Evolutionary conservation across 2,329 filamentous ascomycete genomes (phyloP).

Genomic region (Fusarium cicatricum): DNA sequence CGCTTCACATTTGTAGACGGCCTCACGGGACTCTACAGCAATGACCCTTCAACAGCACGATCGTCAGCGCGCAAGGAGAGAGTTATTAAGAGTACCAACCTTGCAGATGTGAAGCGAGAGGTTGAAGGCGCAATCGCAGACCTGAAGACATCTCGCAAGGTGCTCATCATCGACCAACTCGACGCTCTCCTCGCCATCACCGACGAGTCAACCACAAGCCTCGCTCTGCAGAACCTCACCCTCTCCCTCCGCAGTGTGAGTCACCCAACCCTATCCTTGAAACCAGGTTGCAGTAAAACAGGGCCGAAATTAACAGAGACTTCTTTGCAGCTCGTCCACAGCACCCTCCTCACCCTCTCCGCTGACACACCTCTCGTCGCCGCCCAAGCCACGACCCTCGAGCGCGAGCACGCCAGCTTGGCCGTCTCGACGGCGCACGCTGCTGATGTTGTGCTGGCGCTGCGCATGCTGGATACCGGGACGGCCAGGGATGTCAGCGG

Average conservation of each 20-base stretch:
- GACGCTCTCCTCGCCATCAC: slow-evolving; percentile 71
- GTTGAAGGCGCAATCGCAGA: slow-evolving; percentile 52
- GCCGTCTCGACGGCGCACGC: slow-evolving; percentile 77
- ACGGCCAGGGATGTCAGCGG: slow-evolving; percentile 92
- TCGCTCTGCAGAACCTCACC: slow-evolving; percentile 63
- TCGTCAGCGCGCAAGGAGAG: slow-evolving; percentile 22
- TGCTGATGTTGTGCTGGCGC: slow-evolving; percentile 74
- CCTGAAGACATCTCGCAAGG: slow-evolving; percentile 47
- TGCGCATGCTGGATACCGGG: slow-evolving; percentile 84
- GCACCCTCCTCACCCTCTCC: slow-evolving; percentile 72
- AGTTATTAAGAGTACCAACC: slow-evolving; percentile 43
- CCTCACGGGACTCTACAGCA: slow-evolving; percentile 64
- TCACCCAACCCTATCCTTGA: slow-evolving; percentile 19
- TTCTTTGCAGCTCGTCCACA: slow-evolving; percentile 64
- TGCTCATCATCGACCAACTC: slow-evolving; percentile 73
- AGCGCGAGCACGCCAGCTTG: slow-evolving; percentile 76
- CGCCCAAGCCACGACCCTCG: slow-evolving; percentile 68
- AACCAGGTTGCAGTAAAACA: too few relatives aligned
- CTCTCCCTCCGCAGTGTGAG: slow-evolving; percentile 70
- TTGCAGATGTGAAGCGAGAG: slow-evolving; percentile 50
- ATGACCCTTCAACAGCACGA: not conserved
- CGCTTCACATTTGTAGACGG: slow-evolving; percentile 81
- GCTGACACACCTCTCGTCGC: slow-evolving; percentile 77
- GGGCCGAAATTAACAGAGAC: not conserved
- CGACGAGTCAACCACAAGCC: slow-evolving; percentile 53